phyloP scores from a whole-genome alignment of 148 eudicot genomes.

The Chenopodium berlandieri region DNA sequence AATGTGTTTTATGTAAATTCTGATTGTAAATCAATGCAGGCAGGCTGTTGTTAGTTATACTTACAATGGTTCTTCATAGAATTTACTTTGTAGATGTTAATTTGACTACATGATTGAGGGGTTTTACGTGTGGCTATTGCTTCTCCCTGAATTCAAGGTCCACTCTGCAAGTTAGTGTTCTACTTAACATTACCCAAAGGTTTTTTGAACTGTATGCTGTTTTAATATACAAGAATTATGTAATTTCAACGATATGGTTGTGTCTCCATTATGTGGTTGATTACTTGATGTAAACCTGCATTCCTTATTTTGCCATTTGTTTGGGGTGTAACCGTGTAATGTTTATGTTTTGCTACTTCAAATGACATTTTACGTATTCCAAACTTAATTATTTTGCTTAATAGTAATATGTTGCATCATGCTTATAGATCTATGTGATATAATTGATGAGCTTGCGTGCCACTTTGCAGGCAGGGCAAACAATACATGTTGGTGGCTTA shows the following conservation, averaged over 20 bases:
- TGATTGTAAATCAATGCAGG: neutral
- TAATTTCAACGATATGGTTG: neutral
- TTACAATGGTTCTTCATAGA: neutral
- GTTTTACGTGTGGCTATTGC: neutral
- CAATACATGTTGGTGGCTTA: slow-evolving; percentile 81
- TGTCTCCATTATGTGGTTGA: neutral
- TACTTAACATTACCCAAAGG: neutral
- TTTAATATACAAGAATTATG: neutral
- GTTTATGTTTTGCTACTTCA: neutral
- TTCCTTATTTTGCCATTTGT: neutral
- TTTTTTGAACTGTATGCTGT: neutral
- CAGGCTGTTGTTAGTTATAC: neutral
- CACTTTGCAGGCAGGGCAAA: slow-evolving; percentile 68
- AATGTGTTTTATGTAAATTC: neutral
- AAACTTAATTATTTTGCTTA: neutral
- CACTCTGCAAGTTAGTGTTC: neutral
- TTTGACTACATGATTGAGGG: neutral
- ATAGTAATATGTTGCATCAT: neutral
- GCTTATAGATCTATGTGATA: neutral
- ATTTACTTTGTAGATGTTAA: neutral
- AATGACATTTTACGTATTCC: neutral
- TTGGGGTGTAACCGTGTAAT: neutral
- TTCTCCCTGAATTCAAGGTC: neutral
- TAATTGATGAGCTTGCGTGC: slow-evolving; percentile 12
- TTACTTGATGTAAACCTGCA: neutral